A percentile compares a stretch with the other conserved stretches of the same genome.
These are phyloP conservation scores for Xylariaceae sp. DNA, from an alignment of 2,329 filamentous ascomycete genomes.

Conservation along the genomic window DNA sequence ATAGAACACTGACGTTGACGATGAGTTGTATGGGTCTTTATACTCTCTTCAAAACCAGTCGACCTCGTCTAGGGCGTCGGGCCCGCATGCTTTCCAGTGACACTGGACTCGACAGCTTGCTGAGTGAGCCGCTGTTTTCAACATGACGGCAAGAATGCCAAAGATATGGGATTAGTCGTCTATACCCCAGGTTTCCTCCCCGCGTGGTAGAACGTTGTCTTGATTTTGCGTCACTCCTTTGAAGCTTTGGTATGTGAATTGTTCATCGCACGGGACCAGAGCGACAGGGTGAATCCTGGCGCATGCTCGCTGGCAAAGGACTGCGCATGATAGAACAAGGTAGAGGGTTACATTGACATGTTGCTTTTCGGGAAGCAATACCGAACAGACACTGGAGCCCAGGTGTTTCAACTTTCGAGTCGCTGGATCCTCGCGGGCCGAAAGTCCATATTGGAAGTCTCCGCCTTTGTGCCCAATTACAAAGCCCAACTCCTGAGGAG, in stretches of 20 bases:
- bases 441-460: conserved; percentile 35
- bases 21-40: too few relatives aligned
- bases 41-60: too few relatives aligned
- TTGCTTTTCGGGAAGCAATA: conserved; percentile 27
- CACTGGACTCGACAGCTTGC: too few relatives aligned
- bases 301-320: conserved; percentile 9
- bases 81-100: too few relatives aligned
- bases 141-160: too few relatives aligned
- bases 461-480: conserved; percentile 15
- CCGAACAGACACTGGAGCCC: conserved; percentile 18
- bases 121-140: too few relatives aligned
- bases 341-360: conserved; percentile 8
- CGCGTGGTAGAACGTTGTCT: too few relatives aligned
- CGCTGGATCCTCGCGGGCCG: conserved; percentile 31
- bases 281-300: background rate
- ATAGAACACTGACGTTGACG: too few relatives aligned
- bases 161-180: too few relatives aligned
- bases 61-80: too few relatives aligned
- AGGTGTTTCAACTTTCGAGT: conserved; percentile 10
- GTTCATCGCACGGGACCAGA: conserved; percentile 20
- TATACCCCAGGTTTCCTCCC: too few relatives aligned
- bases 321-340: background rate
- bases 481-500: conserved; percentile 3
- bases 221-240: conserved; percentile 9
- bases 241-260: too few relatives aligned